phyloP scores from a whole-genome alignment of 83 land plant species.

The Picea abies region DNA sequence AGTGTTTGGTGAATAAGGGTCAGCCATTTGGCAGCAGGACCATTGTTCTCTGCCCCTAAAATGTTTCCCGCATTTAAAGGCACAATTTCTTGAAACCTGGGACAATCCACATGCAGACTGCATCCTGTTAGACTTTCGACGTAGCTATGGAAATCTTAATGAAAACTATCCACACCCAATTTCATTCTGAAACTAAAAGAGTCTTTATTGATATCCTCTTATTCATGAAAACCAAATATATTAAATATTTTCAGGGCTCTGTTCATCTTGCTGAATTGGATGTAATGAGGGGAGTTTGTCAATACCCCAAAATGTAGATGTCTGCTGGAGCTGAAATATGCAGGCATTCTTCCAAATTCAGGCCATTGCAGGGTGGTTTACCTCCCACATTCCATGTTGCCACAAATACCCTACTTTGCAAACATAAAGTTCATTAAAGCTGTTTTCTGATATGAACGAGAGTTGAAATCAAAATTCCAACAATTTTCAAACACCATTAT shows the following conservation, averaged over 20 bases:
- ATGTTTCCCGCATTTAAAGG: slow-evolving; percentile 85
- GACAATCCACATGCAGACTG: background rate
- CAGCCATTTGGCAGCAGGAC: slow-evolving; percentile 72
- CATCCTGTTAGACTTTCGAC: background rate
- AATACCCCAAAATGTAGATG: slow-evolving; percentile 72
- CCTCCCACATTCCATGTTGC: slow-evolving; percentile 87
- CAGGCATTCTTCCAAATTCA: slow-evolving; percentile 55
- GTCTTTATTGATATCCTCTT: too few species aligned
- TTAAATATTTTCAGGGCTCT: background rate
- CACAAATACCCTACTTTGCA: background rate
- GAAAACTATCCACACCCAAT: background rate
- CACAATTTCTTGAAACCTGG: slow-evolving; percentile 87
- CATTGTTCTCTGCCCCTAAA: slow-evolving; percentile 64
- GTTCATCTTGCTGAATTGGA: background rate
- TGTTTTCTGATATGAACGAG: too few species aligned
- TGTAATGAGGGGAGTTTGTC: background rate
- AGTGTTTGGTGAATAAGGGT: slow-evolving; percentile 63
- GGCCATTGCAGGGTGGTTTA: slow-evolving; percentile 47
- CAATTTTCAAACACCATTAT: too few species aligned
- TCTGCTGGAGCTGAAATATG: slow-evolving; percentile 43
- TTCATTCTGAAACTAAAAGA: too few species aligned
- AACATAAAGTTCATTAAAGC: background rate
- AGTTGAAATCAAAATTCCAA: too few species aligned
- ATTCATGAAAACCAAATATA: background rate
- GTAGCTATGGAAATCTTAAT: background rate